phyloP scores from a whole-genome alignment of 345 rosid genomes.

The Syzygium aqueum region DNA sequence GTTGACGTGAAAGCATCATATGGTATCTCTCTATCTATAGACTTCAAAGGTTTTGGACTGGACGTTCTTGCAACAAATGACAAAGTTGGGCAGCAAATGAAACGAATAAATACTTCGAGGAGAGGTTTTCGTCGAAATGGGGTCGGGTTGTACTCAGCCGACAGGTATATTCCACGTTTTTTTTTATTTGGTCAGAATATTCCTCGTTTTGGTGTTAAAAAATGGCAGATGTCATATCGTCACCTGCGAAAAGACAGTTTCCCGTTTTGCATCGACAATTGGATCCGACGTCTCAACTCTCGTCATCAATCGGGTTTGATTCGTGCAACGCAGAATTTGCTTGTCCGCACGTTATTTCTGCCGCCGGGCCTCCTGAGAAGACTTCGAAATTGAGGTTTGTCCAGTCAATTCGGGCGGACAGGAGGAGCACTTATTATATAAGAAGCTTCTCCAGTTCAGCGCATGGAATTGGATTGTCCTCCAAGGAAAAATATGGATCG shows the following conservation, averaged over 20 bases:
- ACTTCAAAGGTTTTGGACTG: background rate
- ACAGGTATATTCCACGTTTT: background rate
- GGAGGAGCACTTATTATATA: no score
- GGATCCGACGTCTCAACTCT: background rate
- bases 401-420: background rate
- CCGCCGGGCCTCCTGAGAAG: background rate
- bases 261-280: background rate
- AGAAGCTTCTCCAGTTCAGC: background rate
- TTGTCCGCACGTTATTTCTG: background rate
- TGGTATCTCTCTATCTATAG: no score
- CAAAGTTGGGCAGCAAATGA: background rate
- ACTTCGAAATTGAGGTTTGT: background rate
- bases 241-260: background rate
- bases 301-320: background rate
- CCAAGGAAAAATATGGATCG: background rate
- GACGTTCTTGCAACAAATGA: background rate
- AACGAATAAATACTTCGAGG: background rate
- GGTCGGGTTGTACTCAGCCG: background rate
- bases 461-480: background rate
- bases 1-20: background rate
- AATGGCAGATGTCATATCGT: background rate
- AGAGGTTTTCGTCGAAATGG: background rate
- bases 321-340: background rate
- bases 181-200: background rate
- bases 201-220: background rate